Evolutionary conservation across 202 grass and related monocot species (phyloP).

Genomic region (Panicum virgatum): DNA sequence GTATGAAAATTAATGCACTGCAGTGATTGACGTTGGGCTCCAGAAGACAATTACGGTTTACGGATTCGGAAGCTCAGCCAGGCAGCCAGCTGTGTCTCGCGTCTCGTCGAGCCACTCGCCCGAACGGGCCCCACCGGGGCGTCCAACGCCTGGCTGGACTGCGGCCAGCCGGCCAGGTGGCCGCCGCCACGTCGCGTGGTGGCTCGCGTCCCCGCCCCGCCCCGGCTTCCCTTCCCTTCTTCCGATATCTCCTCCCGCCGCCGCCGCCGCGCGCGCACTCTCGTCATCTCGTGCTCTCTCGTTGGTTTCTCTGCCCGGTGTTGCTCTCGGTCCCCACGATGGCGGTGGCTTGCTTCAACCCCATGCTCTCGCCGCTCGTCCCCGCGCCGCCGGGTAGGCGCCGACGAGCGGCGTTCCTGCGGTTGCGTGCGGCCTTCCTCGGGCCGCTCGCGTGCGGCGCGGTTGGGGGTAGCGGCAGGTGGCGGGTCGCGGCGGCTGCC

Average conservation of each 20-base stretch:
- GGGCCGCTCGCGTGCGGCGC: not conserved
- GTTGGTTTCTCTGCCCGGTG: not conserved
- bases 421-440: not conserved
- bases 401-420: not conserved
- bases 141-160: not conserved
- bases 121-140: not conserved
- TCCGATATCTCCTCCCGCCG: slow-evolving; percentile 31
- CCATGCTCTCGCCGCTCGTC: slow-evolving; percentile 22
- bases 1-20: too few species aligned
- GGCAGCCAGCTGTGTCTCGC: too few species aligned
- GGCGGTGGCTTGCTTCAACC: slow-evolving; percentile 15
- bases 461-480: not conserved
- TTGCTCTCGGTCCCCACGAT: not conserved
- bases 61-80: too few species aligned
- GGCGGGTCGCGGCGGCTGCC: slow-evolving; percentile 40
- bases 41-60: too few species aligned
- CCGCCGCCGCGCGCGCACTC: not conserved
- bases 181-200: too few species aligned
- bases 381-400: not conserved
- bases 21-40: too few species aligned
- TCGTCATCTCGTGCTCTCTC: too few species aligned
- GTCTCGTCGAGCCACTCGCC: not conserved
- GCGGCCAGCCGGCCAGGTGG: too few species aligned
- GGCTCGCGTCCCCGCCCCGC: not conserved
- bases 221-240: too few species aligned